Evolutionary conservation across 2,329 filamentous ascomycete genomes (phyloP).

Genomic region (Neonectria faginata): DNA sequence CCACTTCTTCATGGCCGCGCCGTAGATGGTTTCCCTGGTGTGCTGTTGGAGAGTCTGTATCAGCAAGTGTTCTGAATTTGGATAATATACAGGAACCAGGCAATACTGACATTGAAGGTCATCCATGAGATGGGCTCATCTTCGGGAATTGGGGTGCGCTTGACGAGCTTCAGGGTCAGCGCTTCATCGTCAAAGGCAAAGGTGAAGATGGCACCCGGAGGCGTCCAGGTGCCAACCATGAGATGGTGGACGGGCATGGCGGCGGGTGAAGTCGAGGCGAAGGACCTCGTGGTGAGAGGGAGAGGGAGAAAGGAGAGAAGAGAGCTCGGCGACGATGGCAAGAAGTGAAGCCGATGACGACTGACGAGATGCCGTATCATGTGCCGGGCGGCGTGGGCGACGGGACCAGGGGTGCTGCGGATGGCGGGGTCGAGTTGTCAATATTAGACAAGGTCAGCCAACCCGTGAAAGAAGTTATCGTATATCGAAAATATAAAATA

Average conservation of each 20-base stretch:
- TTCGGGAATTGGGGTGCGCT: conserved; percentile 82
- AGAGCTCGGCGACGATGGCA: neutral
- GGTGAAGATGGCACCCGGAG: conserved; percentile 89
- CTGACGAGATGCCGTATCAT: conserved; percentile 28
- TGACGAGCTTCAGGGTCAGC: conserved; percentile 78
- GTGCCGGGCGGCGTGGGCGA: conserved; percentile 16
- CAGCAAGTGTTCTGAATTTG: conserved; percentile 3
- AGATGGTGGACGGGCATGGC: conserved; percentile 85
- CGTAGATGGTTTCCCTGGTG: conserved; percentile 85
- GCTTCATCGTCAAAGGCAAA: conserved; percentile 88
- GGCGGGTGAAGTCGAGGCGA: conserved; percentile 31
- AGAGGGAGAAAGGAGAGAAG: neutral
- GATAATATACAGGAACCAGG: neutral
- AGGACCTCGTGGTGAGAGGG: conserved; percentile 17
- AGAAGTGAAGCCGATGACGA: conserved; percentile 23
- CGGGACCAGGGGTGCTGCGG: neutral
- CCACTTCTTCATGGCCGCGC: conserved; percentile 95
- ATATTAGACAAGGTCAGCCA: neutral
- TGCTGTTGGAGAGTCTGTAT: conserved; percentile 65
- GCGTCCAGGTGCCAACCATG: conserved; percentile 93
- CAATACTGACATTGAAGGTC: conserved; percentile 80
- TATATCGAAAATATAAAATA: neutral
- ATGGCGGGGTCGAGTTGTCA: neutral
- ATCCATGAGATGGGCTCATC: conserved; percentile 95
- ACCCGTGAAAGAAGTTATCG: neutral